Base-by-base conservation (phyloP, 192 early-diverging fungal genomes). In the Coemansia pectinata region DNA sequence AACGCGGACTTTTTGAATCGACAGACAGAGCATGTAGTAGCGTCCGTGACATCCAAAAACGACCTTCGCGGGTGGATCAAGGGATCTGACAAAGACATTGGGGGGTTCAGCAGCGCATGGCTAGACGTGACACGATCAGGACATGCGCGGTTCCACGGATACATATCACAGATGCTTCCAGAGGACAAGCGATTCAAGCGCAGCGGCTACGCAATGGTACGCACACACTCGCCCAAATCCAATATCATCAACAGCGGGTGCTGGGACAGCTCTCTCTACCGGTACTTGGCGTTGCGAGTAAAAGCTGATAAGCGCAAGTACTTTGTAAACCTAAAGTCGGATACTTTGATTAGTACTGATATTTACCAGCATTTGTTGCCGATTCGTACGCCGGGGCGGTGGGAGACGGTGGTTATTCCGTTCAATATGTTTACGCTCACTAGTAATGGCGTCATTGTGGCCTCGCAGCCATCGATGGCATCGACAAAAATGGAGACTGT, bases 301-400 rank as follows among this genome's bases (percentile, higher is more conserved):
- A 87, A 87, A 67, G 94, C 94, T 1, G 95, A 98, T 65, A 69
- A 83, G 21, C 85, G 91, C 58, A 92, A 93, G 77, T 98, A 95
- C 52, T 83, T 96, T 87, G 93, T 98, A 63, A 98, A 98, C 72
- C 74, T 98, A 15, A 91, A 95, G 67, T 93, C 95, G 11, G 92
- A 95, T 65, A 88, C 88, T 25, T 76, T 96, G 17, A 88, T 92
- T 48, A 90, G 88, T 39, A 90, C 93, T 0, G 92, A 95, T 79
- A 86, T 97, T 25, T 97, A 93, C 85, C 96, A 98, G 76, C 96
- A 98, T 79, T 86, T 96, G 53, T 65, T 98, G 63, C 93, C 94
- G 66, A 87, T 96, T 48, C 85, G 91, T 59, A 91, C 82, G 4
- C 95, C 95, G 3, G 95, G 95, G 2, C 86, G 91, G 71, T 98